Evolutionary conservation across 257 asterid genomes (phyloP), one percentile per base, ranked within the genome.

Genomic region (Solanum chiquidenum): DNA sequence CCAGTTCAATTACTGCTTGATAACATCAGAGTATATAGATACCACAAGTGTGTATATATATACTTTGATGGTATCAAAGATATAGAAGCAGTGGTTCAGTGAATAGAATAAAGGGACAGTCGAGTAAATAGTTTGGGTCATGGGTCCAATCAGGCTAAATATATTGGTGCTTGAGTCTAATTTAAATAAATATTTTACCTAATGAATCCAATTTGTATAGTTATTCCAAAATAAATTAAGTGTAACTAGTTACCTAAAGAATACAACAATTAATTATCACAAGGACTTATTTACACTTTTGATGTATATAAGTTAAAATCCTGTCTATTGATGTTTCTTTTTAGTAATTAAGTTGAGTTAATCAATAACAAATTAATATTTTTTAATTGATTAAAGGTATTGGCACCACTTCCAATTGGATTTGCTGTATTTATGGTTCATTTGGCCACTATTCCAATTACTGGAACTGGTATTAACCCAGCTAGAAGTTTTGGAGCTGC

Each of bases 401-500:
- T 94, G 91, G 98, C 98, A 62, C 98, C 98, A 31, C 98, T 94
- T 83, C 98, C 98, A 4, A 94, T 94, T 74, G 98, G 98, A 18
- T 94, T 94, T 34, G 95, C 97, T 2, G 97, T 94, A 76, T 94
- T 94, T 87, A 92, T 93, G 95, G 97, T 94, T 88, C 97, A 94
- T 90, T 83, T 94, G 89, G 97, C 97, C 5, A 94, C 97, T 4
- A 94, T 94, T 62, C 97, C 97, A 2, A 87, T 94, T 16, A 94
- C 97, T 35, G 96, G 96, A 71, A 94, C 96, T 14, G 96, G 96
- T 9, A 94, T 94, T 66, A 94, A 94, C 90, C 97, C 97, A 12
- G 97, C 97, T 33, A 86, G 98, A 86, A 94, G 98, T 46, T 90
- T 94, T 40, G 98, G 96, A 42, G 98, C 98, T 37, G 93, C 98